Conservation (phyloP, 2,329 filamentous ascomycete genomes). For the Penicillium hordei region DNA sequence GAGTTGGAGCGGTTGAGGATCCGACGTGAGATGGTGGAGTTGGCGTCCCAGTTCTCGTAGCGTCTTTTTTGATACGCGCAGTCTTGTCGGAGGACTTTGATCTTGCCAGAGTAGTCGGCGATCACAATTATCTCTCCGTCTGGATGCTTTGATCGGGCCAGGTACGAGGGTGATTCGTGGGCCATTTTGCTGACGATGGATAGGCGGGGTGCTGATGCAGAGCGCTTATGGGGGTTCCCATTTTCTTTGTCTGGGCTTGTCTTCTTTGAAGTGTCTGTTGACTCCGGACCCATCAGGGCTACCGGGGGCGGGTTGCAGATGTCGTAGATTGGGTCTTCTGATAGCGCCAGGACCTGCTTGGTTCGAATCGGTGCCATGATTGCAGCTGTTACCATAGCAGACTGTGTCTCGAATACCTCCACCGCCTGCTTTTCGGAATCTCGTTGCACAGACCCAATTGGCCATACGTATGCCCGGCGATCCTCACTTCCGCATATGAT, state of each 20-base stretch:
- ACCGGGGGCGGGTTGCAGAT: constrained; percentile 93
- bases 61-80: constrained; percentile 79
- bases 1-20: constrained; percentile 58
- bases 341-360: constrained; percentile 72
- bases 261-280: constrained; percentile 51
- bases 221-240: constrained; percentile 25
- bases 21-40: constrained; percentile 72
- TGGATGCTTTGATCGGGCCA: constrained; percentile 71
- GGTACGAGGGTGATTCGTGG: constrained; percentile 73
- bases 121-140: constrained; percentile 91
- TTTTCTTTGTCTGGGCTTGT: constrained; percentile 33
- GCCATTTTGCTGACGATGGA: constrained; percentile 46
- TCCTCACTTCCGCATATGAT: constrained; percentile 94
- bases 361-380: constrained; percentile 79
- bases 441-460: constrained; percentile 61
- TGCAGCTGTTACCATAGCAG: constrained; percentile 84
- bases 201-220: constrained; percentile 33
- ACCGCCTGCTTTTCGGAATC: constrained; percentile 76
- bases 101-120: constrained; percentile 79
- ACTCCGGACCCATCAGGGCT: constrained; percentile 72
- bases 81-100: constrained; percentile 95
- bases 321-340: constrained; percentile 91
- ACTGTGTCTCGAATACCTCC: constrained; percentile 89
- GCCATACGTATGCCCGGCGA: constrained; percentile 87
- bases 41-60: constrained; percentile 74